A percentile compares a stretch with the other conserved stretches of the same genome.
Evolutionary conservation across 345 rosid genomes (phyloP).

Genomic region (Salix purpurea): DNA sequence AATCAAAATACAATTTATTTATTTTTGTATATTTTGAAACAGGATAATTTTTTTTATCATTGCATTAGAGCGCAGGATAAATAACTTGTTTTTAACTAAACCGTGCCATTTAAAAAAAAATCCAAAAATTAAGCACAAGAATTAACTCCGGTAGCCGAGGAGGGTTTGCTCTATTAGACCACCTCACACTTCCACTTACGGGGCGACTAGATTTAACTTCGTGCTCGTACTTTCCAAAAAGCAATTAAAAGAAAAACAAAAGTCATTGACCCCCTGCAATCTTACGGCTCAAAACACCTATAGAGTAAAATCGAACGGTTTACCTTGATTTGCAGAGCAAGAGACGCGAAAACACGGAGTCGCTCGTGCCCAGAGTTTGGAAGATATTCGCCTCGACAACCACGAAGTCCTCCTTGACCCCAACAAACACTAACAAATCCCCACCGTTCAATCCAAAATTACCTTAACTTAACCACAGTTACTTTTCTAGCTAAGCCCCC

Average conservation of each 20-base stretch:
- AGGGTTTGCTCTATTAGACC: no score
- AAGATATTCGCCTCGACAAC: constrained; percentile 39
- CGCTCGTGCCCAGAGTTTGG: constrained; percentile 80
- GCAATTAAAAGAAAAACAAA: neutral
- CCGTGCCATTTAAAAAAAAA: no score
- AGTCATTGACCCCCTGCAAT: neutral
- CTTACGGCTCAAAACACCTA: neutral
- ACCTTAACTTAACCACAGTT: constrained; percentile 39
- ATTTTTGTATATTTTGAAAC: no score
- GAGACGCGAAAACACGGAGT: constrained; percentile 65
- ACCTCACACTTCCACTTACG: constrained; percentile 1
- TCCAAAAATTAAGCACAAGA: no score
- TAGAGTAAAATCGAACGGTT: constrained; percentile 12
- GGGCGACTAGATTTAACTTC: constrained; percentile 3
- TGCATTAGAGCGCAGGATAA: no score
- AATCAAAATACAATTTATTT: no score
- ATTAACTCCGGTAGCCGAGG: no score
- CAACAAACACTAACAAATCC: neutral
- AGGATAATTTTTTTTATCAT: no score
- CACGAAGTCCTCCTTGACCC: constrained; percentile 9
- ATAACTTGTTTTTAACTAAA: no score
- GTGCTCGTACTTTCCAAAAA: constrained; percentile 8
- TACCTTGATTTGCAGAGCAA: neutral
- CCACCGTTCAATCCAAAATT: constrained; percentile 20
- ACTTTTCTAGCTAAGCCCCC: constrained; percentile 16